These are phyloP conservation scores for Diplotaxis tenuifolia DNA, from an alignment of 345 rosid genomes.

Conservation along the genomic window DNA sequence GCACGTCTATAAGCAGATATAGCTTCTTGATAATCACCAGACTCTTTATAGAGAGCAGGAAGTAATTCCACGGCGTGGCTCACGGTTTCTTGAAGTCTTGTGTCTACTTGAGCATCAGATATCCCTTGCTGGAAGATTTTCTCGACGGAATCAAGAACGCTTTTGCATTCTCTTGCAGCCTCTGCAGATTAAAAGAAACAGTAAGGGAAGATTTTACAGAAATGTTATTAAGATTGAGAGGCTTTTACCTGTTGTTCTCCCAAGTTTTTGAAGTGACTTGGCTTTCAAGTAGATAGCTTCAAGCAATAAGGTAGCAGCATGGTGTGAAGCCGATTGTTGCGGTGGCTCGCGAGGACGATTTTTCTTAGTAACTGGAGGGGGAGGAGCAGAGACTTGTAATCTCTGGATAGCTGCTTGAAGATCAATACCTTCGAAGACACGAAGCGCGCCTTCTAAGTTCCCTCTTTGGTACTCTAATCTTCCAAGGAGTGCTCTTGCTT, in stretches of 20 bases:
- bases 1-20: constrained; percentile 78
- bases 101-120: constrained; percentile 77
- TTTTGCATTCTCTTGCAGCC: constrained; percentile 80
- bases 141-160: constrained; percentile 88
- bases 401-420: constrained; percentile 79
- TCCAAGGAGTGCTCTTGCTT: constrained; percentile 96
- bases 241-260: constrained; percentile 57
- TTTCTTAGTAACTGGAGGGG: constrained; percentile 45
- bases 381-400: constrained; percentile 50
- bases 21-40: constrained; percentile 66
- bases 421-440: constrained; percentile 91
- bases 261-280: constrained; percentile 91
- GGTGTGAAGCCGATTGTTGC: constrained; percentile 54
- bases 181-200: constrained; percentile 46
- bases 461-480: constrained; percentile 94
- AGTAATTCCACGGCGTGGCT: constrained; percentile 89
- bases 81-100: constrained; percentile 69
- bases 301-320: constrained; percentile 81
- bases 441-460: constrained; percentile 87
- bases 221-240: background rate
- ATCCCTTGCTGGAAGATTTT: constrained; percentile 77
- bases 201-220: background rate
- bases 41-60: constrained; percentile 79
- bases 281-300: constrained; percentile 90
- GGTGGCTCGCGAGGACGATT: constrained; percentile 56